A percentile compares a stretch with the other conserved stretches of the same genome.
Conservation (phyloP, 2,329 filamentous ascomycete species). For the Chaetomiaceae sp. region DNA sequence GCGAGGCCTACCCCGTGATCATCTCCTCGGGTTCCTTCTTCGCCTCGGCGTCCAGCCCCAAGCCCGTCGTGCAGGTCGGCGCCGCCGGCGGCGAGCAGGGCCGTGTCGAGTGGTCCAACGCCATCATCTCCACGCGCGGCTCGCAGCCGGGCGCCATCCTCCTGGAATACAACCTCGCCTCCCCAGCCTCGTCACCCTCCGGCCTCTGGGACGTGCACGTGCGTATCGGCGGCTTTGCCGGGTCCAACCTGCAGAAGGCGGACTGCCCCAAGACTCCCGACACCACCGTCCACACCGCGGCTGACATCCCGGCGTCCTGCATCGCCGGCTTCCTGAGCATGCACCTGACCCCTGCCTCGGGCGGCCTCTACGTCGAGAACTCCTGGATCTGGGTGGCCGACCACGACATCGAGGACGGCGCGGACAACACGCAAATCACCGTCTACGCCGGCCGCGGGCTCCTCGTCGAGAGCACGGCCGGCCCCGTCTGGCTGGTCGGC, state of each 20-base stretch:
- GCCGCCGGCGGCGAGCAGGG: conserved; percentile 54
- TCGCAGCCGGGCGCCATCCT: conserved; percentile 59
- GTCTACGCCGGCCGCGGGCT: conserved; percentile 30
- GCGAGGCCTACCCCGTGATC: conserved; percentile 50
- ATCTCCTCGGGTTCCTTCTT: conserved; percentile 52
- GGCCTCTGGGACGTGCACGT: conserved; percentile 70
- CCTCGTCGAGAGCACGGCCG: conserved; percentile 35
- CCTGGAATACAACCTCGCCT: conserved; percentile 63
- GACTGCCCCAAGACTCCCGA: conserved; percentile 54
- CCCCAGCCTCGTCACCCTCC: conserved; percentile 32
- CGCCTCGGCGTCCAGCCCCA: conserved; percentile 48
- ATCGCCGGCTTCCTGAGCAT: conserved; percentile 35
- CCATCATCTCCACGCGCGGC: conserved; percentile 61
- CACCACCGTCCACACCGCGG: conserved; percentile 15
- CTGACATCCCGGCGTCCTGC: conserved; percentile 28
- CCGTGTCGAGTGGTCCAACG: conserved; percentile 63
- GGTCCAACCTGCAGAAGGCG: conserved; percentile 60
- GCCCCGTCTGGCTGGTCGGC: conserved; percentile 50
- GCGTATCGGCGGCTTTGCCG: conserved; percentile 63
- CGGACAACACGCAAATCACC: conserved; percentile 27
- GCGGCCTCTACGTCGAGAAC: conserved; percentile 34
- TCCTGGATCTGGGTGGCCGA: conserved; percentile 36
- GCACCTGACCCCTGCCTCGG: conserved; percentile 31
- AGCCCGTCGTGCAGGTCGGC: conserved; percentile 61
- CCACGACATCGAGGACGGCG: conserved; percentile 26